These are phyloP conservation scores for Gleditsia sinensis DNA, from an alignment of 306 rosid genomes.

Conservation along the genomic window DNA sequence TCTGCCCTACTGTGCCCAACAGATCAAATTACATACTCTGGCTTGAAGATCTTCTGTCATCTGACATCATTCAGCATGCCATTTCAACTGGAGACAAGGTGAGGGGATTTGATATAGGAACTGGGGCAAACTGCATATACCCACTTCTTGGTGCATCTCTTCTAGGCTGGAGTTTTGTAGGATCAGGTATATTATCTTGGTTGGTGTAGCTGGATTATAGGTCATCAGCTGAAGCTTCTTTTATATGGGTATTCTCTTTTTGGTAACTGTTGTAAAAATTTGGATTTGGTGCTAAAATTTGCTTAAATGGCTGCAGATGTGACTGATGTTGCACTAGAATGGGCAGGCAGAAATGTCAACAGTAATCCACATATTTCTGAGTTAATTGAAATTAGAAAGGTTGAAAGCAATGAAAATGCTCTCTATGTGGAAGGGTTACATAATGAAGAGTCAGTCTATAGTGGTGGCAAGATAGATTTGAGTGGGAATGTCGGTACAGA, in stretches of 20 bases:
- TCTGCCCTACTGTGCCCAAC: constrained; percentile 91
- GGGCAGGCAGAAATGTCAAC: constrained; percentile 72
- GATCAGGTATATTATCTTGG: constrained; percentile 61
- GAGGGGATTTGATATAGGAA: constrained; percentile 93
- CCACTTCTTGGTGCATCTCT: constrained; percentile 96
- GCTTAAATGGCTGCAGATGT: constrained; percentile 58
- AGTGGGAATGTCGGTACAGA: constrained; percentile 31
- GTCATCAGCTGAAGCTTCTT: neutral
- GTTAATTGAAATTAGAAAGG: constrained; percentile 79
- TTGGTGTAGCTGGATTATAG: neutral
- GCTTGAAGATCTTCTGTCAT: constrained; percentile 76
- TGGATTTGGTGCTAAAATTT: neutral
- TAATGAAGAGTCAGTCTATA: constrained; percentile 11
- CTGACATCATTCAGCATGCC: constrained; percentile 56
- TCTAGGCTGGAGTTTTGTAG: constrained; percentile 84
- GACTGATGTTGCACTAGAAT: constrained; percentile 83
- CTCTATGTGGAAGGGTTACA: constrained; percentile 38
- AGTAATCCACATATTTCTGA: constrained; percentile 68
- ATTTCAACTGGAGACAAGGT: constrained; percentile 39
- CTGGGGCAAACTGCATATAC: constrained; percentile 91
- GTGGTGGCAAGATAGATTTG: constrained; percentile 30
- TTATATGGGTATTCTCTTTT: neutral
- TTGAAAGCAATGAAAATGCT: constrained; percentile 40
- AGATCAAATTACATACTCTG: constrained; percentile 92
- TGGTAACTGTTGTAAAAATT: constrained; percentile 4